These are phyloP conservation scores for Heritiera fomes DNA, from an alignment of 345 rosid genomes.

Conservation along the genomic window DNA sequence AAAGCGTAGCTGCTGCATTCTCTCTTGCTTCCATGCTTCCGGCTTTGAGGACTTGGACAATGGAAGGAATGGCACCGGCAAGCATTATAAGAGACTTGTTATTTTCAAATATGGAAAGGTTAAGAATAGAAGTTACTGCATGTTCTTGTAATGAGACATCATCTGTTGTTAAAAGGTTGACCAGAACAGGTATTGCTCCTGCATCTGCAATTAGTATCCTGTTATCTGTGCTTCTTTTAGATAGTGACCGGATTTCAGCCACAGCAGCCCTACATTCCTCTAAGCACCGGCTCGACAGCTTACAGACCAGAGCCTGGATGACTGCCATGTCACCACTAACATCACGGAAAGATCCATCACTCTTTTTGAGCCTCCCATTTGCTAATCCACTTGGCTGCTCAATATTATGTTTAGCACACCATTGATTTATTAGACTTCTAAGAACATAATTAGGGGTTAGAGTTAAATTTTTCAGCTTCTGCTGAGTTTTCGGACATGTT, in stretches of 20 bases:
- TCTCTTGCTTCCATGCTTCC: constrained; percentile 91
- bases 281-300: constrained; percentile 55
- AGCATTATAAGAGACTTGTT: constrained; percentile 86
- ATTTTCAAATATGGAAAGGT: constrained; percentile 80
- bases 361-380: constrained; percentile 60
- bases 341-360: constrained; percentile 67
- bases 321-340: constrained; percentile 64
- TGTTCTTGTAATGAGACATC: constrained; percentile 67
- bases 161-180: constrained; percentile 60
- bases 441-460: constrained; percentile 89
- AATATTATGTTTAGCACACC: constrained; percentile 73
- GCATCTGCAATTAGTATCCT: constrained; percentile 81
- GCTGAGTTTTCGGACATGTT: constrained; percentile 95
- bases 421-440: constrained; percentile 78
- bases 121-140: constrained; percentile 84
- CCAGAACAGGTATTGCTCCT: constrained; percentile 80
- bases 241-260: constrained; percentile 69
- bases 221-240: constrained; percentile 86
- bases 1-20: constrained; percentile 93
- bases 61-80: constrained; percentile 79
- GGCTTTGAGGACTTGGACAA: constrained; percentile 79
- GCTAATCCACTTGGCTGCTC: constrained; percentile 65
- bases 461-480: constrained; percentile 74
- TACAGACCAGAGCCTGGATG: constrained; percentile 64
- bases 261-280: constrained; percentile 68